Evolutionary conservation across 2,329 filamentous ascomycete species (phyloP).

Genomic region (Epichloe gansuensis): DNA sequence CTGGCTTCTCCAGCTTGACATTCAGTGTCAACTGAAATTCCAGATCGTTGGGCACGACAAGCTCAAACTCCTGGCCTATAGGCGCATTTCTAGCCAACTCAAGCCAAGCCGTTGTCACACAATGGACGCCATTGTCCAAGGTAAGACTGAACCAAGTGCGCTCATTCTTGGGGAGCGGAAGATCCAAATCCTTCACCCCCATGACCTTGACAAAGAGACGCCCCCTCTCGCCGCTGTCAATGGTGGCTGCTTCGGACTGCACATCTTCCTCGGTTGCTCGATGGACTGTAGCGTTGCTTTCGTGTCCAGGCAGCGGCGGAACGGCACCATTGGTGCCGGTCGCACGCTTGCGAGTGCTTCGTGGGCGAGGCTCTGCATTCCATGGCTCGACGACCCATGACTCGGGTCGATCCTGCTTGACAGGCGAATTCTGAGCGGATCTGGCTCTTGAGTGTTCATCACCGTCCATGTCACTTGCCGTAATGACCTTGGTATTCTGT

Average conservation of each 20-base stretch:
- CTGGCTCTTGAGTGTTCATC: slow-evolving; percentile 42
- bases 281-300: slow-evolving; percentile 61
- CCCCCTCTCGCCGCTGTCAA: slow-evolving; percentile 77
- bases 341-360: slow-evolving; percentile 43
- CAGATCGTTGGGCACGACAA: slow-evolving; percentile 93
- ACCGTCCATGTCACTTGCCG: slow-evolving; percentile 68
- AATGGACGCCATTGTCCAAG: slow-evolving; percentile 95
- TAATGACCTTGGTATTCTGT: slow-evolving; percentile 93
- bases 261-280: slow-evolving; percentile 58
- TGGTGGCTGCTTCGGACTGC: slow-evolving; percentile 41
- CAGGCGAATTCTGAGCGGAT: slow-evolving; percentile 54
- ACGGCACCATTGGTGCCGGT: slow-evolving; percentile 42
- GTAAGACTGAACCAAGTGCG: slow-evolving; percentile 91
- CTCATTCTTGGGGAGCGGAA: slow-evolving; percentile 83
- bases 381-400: slow-evolving; percentile 96
- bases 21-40: slow-evolving; percentile 97
- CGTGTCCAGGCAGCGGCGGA: slow-evolving; percentile 77
- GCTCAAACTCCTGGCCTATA: slow-evolving; percentile 95
- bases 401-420: slow-evolving; percentile 68
- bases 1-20: slow-evolving; percentile 79
- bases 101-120: slow-evolving; percentile 90
- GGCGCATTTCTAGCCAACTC: slow-evolving; percentile 85
- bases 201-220: slow-evolving; percentile 97
- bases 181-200: slow-evolving; percentile 86
- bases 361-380: slow-evolving; percentile 67